phyloP scores from a whole-genome alignment of 2,329 filamentous ascomycete genomes.

The Pseudopyricularia cyperi region DNA sequence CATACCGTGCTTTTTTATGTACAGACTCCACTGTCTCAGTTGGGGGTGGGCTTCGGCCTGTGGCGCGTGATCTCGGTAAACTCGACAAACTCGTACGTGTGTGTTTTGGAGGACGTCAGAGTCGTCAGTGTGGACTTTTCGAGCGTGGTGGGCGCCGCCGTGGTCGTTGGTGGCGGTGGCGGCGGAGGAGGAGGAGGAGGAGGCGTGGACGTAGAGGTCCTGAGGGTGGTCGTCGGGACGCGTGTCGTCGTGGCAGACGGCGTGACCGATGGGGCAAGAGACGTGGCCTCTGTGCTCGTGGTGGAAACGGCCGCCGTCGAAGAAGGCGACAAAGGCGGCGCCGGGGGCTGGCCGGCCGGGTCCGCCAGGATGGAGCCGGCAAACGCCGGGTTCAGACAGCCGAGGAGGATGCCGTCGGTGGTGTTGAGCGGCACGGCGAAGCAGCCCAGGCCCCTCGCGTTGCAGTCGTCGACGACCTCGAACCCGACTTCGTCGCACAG shows the following conservation, averaged over 20 bases:
- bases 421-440: constrained; percentile 40
- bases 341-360: neutral
- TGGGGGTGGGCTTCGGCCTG: neutral
- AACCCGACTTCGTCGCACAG: constrained; percentile 25
- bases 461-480: neutral
- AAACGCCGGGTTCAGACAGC: constrained; percentile 26
- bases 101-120: neutral
- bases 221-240: neutral
- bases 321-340: neutral
- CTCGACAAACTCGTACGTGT: neutral
- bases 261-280: neutral
- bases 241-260: neutral
- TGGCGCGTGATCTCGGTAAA: neutral
- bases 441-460: constrained; percentile 28
- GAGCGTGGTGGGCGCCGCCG: neutral
- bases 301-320: neutral
- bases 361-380: constrained; percentile 30
- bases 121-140: neutral
- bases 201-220: neutral
- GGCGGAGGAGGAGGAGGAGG: neutral
- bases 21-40: too few relatives aligned
- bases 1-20: too few relatives aligned
- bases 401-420: constrained; percentile 31
- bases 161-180: constrained; percentile 3
- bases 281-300: neutral